A percentile compares a stretch with the other conserved stretches of the same genome.
These are phyloP conservation scores for Gossypium sturtianum DNA, from an alignment of 345 rosid genomes.

Conservation along the genomic window DNA sequence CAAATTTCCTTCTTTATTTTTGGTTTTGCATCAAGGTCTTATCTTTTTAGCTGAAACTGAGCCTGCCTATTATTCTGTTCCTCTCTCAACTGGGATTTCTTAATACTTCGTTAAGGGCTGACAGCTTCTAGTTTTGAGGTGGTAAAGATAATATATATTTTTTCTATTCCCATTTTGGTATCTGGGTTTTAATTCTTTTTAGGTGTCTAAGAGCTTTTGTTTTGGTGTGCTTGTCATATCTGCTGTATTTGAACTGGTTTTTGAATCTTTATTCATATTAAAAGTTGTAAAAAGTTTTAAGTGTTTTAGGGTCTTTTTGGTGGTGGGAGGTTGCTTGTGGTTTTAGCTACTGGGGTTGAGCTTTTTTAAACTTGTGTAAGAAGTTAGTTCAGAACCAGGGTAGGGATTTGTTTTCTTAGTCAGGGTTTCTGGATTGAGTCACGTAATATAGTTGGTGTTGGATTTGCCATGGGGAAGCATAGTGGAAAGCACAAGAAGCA, in stretches of 20 bases:
- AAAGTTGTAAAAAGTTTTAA: neutral
- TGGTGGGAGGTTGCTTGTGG: neutral
- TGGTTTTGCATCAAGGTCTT: neutral
- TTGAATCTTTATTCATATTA: constrained; percentile 4
- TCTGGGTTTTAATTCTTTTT: constrained; percentile 15
- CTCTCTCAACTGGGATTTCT: constrained; percentile 42
- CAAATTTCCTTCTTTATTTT: neutral
- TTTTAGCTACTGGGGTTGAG: constrained; percentile 2
- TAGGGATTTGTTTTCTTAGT: neutral
- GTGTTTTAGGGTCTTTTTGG: constrained; percentile 9
- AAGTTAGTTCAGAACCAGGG: constrained; percentile 8
- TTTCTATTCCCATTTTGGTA: neutral
- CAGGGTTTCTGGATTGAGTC: constrained; percentile 1
- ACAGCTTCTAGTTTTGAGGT: constrained; percentile 32
- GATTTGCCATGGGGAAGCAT: constrained; percentile 42
- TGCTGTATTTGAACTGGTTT: constrained; percentile 14
- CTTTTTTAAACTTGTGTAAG: constrained; percentile 10
- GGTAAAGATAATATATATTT: neutral
- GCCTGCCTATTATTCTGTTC: neutral
- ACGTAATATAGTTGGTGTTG: constrained; percentile 8
- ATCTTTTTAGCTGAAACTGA: constrained; percentile 8
- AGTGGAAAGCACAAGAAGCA: constrained; percentile 39
- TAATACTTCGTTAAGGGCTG: constrained; percentile 6
- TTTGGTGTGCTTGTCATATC: constrained; percentile 13
- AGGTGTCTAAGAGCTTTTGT: constrained; percentile 11